These are phyloP conservation scores for Triglochin maritima DNA, from an alignment of 106 monocot genomes.

Conservation along the genomic window DNA sequence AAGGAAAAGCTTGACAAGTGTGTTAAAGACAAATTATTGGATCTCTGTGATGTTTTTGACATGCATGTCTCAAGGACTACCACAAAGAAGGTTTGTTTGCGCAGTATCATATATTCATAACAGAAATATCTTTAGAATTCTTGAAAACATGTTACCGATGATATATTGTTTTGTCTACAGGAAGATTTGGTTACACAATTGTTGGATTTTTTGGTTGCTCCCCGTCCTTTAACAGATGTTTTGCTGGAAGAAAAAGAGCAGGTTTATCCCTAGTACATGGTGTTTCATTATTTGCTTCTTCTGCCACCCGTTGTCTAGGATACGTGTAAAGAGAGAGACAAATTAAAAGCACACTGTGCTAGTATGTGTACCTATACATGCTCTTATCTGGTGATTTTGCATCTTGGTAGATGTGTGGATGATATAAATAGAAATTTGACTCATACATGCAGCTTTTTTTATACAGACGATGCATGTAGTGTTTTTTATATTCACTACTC, in stretches of 20 bases:
- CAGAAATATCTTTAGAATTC: neutral
- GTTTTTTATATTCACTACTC: slow-evolving; percentile 5
- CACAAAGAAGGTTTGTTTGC: slow-evolving; percentile 39
- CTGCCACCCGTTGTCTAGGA: neutral
- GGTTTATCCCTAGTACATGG: slow-evolving; percentile 15
- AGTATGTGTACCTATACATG: too few relatives aligned
- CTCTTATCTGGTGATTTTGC: too few relatives aligned
- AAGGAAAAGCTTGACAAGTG: slow-evolving; percentile 65
- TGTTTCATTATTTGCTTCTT: neutral
- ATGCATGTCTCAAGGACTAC: slow-evolving; percentile 45
- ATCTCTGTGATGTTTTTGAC: slow-evolving; percentile 63
- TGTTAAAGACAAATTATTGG: slow-evolving; percentile 44
- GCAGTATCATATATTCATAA: neutral
- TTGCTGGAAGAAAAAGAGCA: slow-evolving; percentile 50
- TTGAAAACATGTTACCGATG: neutral
- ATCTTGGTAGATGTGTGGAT: neutral
- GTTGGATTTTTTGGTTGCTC: slow-evolving; percentile 72
- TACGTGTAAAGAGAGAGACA: neutral
- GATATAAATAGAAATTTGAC: neutral
- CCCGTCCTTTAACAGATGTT: slow-evolving; percentile 43
- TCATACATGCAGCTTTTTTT: neutral
- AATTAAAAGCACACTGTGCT: neutral
- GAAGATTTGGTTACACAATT: slow-evolving; percentile 67
- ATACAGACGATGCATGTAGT: neutral
- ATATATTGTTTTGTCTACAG: slow-evolving; percentile 15